Evolutionary conservation across 441 rosid genomes (phyloP), one percentile per base, ranked within the genome.

Genomic region (Aleurites moluccanus): DNA sequence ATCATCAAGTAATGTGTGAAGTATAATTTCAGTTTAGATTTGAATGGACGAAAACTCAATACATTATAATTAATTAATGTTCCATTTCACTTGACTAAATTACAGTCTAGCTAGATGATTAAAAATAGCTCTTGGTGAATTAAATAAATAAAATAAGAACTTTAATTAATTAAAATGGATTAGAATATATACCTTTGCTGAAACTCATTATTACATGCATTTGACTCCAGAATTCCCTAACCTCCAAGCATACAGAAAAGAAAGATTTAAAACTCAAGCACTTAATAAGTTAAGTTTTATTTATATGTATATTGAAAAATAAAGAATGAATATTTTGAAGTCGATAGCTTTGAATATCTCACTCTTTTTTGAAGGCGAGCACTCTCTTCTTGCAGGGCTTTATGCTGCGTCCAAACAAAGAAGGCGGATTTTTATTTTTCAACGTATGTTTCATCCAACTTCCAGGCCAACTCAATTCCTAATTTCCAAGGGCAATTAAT

Each of bases 351-450:
- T 15, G 8, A 62, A 6, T 63, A 40, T 69, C 90, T 80, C 75
- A 88, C 92, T 72, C 60, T 84, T 73, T 85, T 84, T 75, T 79
- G 86, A 49, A 88, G 87, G 13, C 63, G 77, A 75, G 63, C 18
- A 69, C 80, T 86, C 77, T 85, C 92, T 78, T 85, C 87, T 78
- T 85, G 89, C 53, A 86, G 64, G 50, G 73, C 83, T 57, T 72
- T 79, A 25, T 79, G 83, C 90, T 88, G 88, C 73, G 16, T 15
- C 68, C 44, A 13, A 72, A 63, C 4, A 0, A 66, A 56, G n/a
- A 0, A 2, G 9, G 23, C 1, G 5, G 38, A 44, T 2, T 6
- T 20, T 13, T 8, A 30, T 10, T 65, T n/a, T 23, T 23, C 56
- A 67, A 13, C 30, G 11, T 3, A 23, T 59, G 2, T 59, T 21